These are phyloP conservation scores for Trematosphaeria pertusa DNA, from an alignment of 2,329 filamentous ascomycete genomes.

Conservation along the genomic window DNA sequence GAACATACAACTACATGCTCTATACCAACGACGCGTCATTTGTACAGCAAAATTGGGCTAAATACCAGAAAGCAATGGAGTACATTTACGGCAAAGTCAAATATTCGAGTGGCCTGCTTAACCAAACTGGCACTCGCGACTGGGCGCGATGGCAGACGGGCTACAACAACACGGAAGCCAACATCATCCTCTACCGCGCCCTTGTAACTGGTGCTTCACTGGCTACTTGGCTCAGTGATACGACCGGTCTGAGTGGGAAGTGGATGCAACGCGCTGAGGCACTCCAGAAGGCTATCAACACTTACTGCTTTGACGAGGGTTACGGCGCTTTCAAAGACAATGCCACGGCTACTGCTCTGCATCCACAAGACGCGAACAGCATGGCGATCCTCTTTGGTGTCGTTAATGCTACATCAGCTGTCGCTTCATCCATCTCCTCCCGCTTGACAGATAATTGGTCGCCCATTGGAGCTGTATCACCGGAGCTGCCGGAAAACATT, in stretches of 20 bases:
- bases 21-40: conserved; percentile 62
- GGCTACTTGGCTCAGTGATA: conserved; percentile 33
- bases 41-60: conserved; percentile 55
- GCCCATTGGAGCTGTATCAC: conserved; percentile 61
- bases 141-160: conserved; percentile 61
- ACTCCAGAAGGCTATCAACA: conserved; percentile 34
- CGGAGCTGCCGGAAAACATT: conserved; percentile 65
- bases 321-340: conserved; percentile 49
- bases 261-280: conserved; percentile 25
- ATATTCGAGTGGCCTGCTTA: conserved; percentile 51
- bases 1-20: conserved; percentile 65
- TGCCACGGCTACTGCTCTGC: conserved; percentile 42
- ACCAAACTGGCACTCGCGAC: conserved; percentile 58
- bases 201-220: conserved; percentile 35
- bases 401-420: conserved; percentile 39
- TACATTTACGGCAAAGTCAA: conserved; percentile 51
- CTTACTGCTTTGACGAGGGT: conserved; percentile 29
- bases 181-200: conserved; percentile 60
- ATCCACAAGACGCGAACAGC: conserved; percentile 63
- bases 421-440: conserved; percentile 52
- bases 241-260: conserved; percentile 25
- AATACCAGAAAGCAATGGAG: conserved; percentile 57
- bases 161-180: conserved; percentile 59
- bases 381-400: conserved; percentile 61
- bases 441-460: conserved; percentile 62